Evolutionary conservation across 306 rosid genomes (phyloP), one percentile per base, ranked within the genome.

Genomic region (Lupinus albus): DNA sequence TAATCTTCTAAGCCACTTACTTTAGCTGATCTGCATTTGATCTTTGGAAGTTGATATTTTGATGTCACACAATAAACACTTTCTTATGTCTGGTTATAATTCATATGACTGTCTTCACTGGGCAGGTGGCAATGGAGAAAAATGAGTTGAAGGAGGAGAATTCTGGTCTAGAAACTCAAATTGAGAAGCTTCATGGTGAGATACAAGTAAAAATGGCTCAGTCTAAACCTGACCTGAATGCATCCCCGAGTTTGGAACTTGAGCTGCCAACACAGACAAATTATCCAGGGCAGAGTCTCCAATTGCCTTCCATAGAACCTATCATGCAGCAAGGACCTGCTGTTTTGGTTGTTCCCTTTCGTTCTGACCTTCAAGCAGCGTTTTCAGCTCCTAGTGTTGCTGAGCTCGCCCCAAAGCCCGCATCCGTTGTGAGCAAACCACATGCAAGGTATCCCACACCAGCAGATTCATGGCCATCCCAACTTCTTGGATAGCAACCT

Each of bases 371-470:
- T 77, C 86, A 81, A 54, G 62, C 74, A 73, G 50, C 74, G 36
- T 85, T 79, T 68, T 71, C 84, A 11, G 55, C 63, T 28, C 32
- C 79, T 4, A 82, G 68, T 45, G 76, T 72, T 35, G 0, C 77
- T 1, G 84, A 79, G 25, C 65, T 74, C 39, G 13, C 61, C 5
- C 84, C 77, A 12, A 83, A 80, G 32, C 71, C 83, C 14, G 9
- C 78, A 49, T 49, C 92, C 11, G 67, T 81, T 17, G 66, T 94
- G 60, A 88, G 89, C 52, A 94, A 88, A 81, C 99, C 99, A 8
- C 97, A 90, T 78, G 84, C 97, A 11, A 83, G 97, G 83, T 94
- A 94, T 80, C 97, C 96, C 11, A 86, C 96, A 20, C 81, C 88
- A 11, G 85, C 82, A 7, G 96, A 94, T 68, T 81, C 87, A 5